These are phyloP conservation scores for Lactifluus volemus DNA, from an alignment of 768 basidiomycete species.

Conservation along the genomic window DNA sequence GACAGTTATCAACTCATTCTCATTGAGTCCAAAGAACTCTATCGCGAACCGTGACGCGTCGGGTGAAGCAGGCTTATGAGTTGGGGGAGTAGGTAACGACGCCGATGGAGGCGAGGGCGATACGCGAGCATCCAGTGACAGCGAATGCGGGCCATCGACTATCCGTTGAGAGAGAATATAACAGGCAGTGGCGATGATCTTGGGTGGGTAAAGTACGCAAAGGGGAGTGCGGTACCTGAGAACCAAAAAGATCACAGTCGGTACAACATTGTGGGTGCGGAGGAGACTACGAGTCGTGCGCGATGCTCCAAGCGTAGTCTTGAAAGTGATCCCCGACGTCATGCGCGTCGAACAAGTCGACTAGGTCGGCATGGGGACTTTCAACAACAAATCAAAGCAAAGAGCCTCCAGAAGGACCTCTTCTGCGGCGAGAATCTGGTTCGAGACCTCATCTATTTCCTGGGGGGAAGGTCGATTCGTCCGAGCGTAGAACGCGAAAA, in stretches of 20 bases:
- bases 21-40: slow-evolving; percentile 56
- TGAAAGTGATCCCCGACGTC: slow-evolving; percentile 42
- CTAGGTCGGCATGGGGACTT: slow-evolving; percentile 67
- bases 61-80: slow-evolving; percentile 64
- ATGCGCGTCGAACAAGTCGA: slow-evolving; percentile 58
- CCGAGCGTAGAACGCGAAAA: neutral
- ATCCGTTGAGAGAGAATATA: slow-evolving; percentile 68
- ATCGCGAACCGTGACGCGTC: slow-evolving; percentile 60
- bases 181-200: slow-evolving; percentile 68
- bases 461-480: slow-evolving; percentile 24
- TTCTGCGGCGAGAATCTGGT: slow-evolving; percentile 62
- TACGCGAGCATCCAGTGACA: slow-evolving; percentile 67
- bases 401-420: slow-evolving; percentile 74
- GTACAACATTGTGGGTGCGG: neutral
- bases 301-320: slow-evolving; percentile 79
- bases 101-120: slow-evolving; percentile 62
- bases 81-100: slow-evolving; percentile 74
- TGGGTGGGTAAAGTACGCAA: slow-evolving; percentile 60
- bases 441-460: slow-evolving; percentile 70
- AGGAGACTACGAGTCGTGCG: slow-evolving; percentile 71
- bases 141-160: slow-evolving; percentile 62
- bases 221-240: slow-evolving; percentile 70
- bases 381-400: slow-evolving; percentile 76
- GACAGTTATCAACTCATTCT: slow-evolving; percentile 47
- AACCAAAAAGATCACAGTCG: slow-evolving; percentile 1